Evolutionary conservation across 108 stramenopile genomes (phyloP), one percentile per base, ranked within the genome.

Genomic region (Poteriospumella lacustris): DNA sequence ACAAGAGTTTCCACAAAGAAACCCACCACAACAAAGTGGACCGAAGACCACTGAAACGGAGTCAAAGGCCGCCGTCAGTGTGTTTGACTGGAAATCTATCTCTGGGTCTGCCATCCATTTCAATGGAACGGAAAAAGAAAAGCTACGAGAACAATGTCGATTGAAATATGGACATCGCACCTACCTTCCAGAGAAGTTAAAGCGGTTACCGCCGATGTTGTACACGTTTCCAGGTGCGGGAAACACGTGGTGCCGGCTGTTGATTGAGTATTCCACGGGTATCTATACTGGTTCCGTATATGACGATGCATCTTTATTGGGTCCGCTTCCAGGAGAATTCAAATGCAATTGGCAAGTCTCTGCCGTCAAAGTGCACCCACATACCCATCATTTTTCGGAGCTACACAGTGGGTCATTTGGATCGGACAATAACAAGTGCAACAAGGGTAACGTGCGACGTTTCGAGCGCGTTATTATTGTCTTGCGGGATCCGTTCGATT

Each of bases 301-400:
- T 38, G 42, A 56, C 36, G 70, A 73, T 56, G 44, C 15, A 28
- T 73, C 70, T 5, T 56, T 73, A 44, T 19, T 73, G 31, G n/a
- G 3, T 42, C 31, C 70, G 3, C 70, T 73, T 33, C 70, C 70
- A 15, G 70, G 70, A 42, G 70, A 73, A 73, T 73, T 73, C 47
- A 52, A 24, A 12, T 73, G 70, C 33, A 73, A 73, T 73, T 52
- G 47, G 47, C 26, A 73, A 42, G 70, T 73, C 26, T 34, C 5
- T 52, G 47, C 24, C 9, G 47, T 73, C 9, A 73, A 73, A 38
- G 70, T 56, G 31, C 70, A 73, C 36, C 70, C 70, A 5, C 43
- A 44, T 19, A 73, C 70, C 5, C 70, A 73, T 56, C 3, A 36
- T 5, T 73, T 73, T 42, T 36, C 36, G 5, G 47, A 52, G 43